Percentiles rank a stretch among this genome's conserved stretches.
Conservation (phyloP, 2,329 filamentous ascomycete species). For the Cladorrhinum sp. region DNA sequence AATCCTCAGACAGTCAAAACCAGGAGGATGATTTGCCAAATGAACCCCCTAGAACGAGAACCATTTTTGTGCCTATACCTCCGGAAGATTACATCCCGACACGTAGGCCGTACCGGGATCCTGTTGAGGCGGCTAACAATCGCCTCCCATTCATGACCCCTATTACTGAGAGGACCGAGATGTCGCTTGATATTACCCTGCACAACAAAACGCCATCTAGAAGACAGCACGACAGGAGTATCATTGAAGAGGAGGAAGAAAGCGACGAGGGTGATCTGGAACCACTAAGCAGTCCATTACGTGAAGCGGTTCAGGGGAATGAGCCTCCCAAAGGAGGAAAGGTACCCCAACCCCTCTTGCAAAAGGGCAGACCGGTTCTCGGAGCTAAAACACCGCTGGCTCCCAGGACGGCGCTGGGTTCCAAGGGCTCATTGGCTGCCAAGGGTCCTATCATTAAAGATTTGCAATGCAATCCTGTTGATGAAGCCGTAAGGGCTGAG, state of each 20-base stretch:
- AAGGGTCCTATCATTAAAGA: constrained; percentile 79
- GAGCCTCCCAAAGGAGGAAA: constrained; percentile 43
- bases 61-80: constrained; percentile 72
- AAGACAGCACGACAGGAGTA: constrained; percentile 34
- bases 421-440: constrained; percentile 28
- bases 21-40: constrained; percentile 35
- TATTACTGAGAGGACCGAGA: constrained; percentile 93
- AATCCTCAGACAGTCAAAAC: constrained; percentile 39
- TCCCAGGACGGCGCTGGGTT: constrained; percentile 40
- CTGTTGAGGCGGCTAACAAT: constrained; percentile 78
- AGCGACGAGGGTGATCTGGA: constrained; percentile 35
- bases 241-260: constrained; percentile 33
- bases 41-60: constrained; percentile 54
- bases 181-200: constrained; percentile 69
- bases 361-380: constrained; percentile 35
- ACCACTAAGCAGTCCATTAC: constrained; percentile 66
- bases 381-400: constrained; percentile 37
- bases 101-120: constrained; percentile 75
- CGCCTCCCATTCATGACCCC: constrained; percentile 97
- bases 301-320: constrained; percentile 58
- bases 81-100: constrained; percentile 85
- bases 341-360: constrained; percentile 50
- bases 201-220: constrained; percentile 76
- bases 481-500: constrained; percentile 67
- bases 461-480: constrained; percentile 82